Evolutionary conservation across 2,329 filamentous ascomycete species (phyloP).

Genomic region (Pseudogymnoascus sp.): DNA sequence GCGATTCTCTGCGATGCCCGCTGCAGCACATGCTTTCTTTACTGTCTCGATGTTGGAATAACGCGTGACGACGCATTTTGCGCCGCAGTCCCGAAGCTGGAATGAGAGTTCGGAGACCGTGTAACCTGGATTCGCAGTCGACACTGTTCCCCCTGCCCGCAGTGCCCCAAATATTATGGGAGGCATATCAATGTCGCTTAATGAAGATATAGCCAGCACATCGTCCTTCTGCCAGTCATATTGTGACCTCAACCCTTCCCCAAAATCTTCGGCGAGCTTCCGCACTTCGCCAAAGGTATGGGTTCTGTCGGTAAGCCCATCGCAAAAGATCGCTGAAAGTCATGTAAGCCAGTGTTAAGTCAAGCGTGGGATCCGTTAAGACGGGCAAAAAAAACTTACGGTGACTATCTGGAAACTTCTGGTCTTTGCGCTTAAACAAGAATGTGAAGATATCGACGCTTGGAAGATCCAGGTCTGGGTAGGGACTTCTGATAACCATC

Average conservation of each 20-base stretch:
- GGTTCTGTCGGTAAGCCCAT: conserved; percentile 58
- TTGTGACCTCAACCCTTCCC: conserved; percentile 64
- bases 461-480: conserved; percentile 61
- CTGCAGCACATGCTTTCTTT: conserved; percentile 57
- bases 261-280: conserved; percentile 63
- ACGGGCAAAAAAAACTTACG: conserved; percentile 40
- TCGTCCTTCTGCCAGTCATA: conserved; percentile 79
- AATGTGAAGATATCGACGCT: conserved; percentile 71
- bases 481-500: conserved; percentile 30
- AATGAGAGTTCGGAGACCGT: conserved; percentile 74
- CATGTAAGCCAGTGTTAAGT: not conserved
- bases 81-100: conserved; percentile 69
- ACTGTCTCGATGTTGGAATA: conserved; percentile 55
- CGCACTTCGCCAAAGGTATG: conserved; percentile 68
- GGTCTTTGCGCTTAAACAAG: conserved; percentile 64
- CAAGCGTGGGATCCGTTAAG: not conserved
- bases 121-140: conserved; percentile 77
- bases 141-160: conserved; percentile 72
- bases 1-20: conserved; percentile 59
- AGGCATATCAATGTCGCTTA: conserved; percentile 76
- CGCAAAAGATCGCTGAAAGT: conserved; percentile 65
- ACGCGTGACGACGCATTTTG: conserved; percentile 68
- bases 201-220: conserved; percentile 70
- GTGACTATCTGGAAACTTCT: conserved; percentile 64
- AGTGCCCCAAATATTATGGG: conserved; percentile 66